Conservation (phyloP, 1,284 basidiomycete genomes). For the Trametes sp. region DNA sequence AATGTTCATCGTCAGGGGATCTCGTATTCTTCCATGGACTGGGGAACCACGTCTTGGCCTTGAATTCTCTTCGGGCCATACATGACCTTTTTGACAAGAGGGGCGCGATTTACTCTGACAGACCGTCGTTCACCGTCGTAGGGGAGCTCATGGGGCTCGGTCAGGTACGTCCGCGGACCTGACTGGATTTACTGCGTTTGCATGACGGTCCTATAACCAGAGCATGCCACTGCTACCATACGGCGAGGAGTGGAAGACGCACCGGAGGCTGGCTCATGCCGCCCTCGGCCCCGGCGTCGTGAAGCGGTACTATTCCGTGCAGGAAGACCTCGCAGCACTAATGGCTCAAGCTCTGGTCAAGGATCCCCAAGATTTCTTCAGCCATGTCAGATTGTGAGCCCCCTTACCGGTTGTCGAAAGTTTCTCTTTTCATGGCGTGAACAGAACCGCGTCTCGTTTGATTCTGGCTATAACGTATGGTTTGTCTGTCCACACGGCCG, state of each 20-base stretch:
- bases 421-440: not conserved
- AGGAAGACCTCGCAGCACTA: constrained; percentile 37
- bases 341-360: constrained; percentile 26
- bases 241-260: constrained; percentile 35
- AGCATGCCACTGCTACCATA: constrained; percentile 30
- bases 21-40: constrained; percentile 30
- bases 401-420: not conserved
- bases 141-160: constrained; percentile 46
- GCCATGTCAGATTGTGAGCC: constrained; percentile 31
- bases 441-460: constrained; percentile 41
- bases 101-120: constrained; percentile 44
- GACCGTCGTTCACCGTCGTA: constrained; percentile 45
- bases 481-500: constrained; percentile 35
- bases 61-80: constrained; percentile 44
- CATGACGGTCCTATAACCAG: constrained; percentile 11
- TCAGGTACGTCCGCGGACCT: constrained; percentile 35
- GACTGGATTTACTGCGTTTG: too few relatives aligned
- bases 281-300: constrained; percentile 38
- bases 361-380: constrained; percentile 27
- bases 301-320: constrained; percentile 38
- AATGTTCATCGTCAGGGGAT: too few relatives aligned
- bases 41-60: constrained; percentile 38
- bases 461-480: constrained; percentile 45
- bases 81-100: constrained; percentile 45
- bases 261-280: constrained; percentile 39